These are phyloP conservation scores for Rhodotorula diobovata DNA, from an alignment of 768 basidiomycete genomes.

Conservation along the genomic window DNA sequence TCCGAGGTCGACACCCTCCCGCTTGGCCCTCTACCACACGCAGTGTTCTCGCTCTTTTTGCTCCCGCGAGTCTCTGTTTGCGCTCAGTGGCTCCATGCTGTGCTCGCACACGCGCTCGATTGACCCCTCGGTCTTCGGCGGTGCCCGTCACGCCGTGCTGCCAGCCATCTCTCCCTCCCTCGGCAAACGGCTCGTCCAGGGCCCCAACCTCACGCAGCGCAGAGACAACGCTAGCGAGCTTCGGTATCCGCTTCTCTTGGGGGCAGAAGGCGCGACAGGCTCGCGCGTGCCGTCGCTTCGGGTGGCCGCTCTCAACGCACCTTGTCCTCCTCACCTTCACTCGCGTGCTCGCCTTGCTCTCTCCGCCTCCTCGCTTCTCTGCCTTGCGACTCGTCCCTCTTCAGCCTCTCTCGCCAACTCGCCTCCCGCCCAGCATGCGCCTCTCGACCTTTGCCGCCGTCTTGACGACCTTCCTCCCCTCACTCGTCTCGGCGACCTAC, in stretches of 20 bases:
- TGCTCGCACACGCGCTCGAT: too few species aligned
- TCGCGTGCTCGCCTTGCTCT: neutral
- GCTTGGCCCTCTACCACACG: too few species aligned
- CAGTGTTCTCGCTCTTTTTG: too few species aligned
- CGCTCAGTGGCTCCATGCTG: too few species aligned
- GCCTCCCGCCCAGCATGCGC: neutral
- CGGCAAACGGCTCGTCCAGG: neutral
- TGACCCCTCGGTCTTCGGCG: too few species aligned
- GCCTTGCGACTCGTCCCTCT: too few species aligned
- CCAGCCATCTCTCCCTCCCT: neutral
- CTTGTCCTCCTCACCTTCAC: neutral
- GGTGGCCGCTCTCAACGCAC: neutral
- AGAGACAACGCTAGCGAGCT: neutral
- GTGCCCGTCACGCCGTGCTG: neutral
- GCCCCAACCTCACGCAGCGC: neutral
- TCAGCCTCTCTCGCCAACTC: too few species aligned
- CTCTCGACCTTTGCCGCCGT: slow-evolving; percentile 8
- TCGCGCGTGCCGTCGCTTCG: neutral
- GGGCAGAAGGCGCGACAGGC: neutral
- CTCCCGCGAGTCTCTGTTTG: too few species aligned
- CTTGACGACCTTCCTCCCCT: neutral
- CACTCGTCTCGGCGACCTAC: slow-evolving; percentile 22
- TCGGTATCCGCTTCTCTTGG: neutral
- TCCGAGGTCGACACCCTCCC: too few species aligned
- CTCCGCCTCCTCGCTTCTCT: neutral